Evolutionary conservation across 192 early-diverging fungal genomes (phyloP).

Genomic region (Jimgerdemannia flammicorona): DNA sequence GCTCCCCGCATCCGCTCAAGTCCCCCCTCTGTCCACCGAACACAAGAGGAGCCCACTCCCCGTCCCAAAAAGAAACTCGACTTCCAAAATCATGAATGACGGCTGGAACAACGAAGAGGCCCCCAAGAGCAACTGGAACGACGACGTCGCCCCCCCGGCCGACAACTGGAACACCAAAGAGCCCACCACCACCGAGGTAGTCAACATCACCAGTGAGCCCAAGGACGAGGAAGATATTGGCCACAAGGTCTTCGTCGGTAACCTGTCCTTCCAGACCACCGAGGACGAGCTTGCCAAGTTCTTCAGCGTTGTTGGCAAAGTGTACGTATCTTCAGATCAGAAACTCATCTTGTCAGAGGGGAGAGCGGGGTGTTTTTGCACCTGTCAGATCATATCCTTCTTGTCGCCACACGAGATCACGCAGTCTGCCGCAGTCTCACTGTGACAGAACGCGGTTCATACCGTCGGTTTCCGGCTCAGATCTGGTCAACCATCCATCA

Average conservation of each 20-base stretch:
- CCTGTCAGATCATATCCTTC: too few relatives aligned
- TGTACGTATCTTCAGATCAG: conserved; percentile 53
- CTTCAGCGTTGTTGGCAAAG: conserved; percentile 69
- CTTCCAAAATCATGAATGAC: not conserved
- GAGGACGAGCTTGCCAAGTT: conserved; percentile 74
- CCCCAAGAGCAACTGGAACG: too few relatives aligned
- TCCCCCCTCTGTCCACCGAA: not conserved
- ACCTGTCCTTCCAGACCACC: conserved; percentile 86
- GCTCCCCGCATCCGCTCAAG: not conserved
- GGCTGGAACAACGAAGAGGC: too few relatives aligned
- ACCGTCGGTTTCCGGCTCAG: too few relatives aligned
- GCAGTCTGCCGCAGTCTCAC: too few relatives aligned
- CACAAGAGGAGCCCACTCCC: not conserved
- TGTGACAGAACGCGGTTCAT: too few relatives aligned
- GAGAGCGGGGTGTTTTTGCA: too few relatives aligned
- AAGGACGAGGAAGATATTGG: conserved; percentile 32
- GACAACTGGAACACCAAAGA: not conserved
- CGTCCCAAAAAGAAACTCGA: not conserved
- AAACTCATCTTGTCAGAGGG: not conserved
- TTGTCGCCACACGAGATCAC: too few relatives aligned
- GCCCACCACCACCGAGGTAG: not conserved
- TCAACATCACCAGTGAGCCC: not conserved
- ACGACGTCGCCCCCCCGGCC: too few relatives aligned
- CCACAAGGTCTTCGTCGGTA: conserved; percentile 93
- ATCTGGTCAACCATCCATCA: too few relatives aligned